Conservation (phyloP, 1,284 basidiomycete genomes). For the Fomitopsis pinicola region DNA sequence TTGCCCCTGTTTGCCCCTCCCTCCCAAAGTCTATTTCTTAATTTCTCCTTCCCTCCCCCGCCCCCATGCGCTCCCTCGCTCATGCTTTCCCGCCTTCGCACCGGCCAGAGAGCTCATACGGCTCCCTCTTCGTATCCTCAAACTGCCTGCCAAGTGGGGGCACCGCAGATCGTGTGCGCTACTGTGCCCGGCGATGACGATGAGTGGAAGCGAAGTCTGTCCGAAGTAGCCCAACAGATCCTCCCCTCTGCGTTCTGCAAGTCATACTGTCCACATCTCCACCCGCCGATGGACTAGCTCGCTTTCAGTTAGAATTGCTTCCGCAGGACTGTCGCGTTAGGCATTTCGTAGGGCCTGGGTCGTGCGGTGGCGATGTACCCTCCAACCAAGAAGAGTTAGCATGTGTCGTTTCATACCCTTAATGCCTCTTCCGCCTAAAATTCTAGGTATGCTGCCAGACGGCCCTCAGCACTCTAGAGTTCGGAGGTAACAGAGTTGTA, state of each 20-base stretch:
- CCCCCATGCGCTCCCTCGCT: background rate
- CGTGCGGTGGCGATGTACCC: background rate
- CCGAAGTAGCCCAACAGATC: background rate
- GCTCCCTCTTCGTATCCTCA: background rate
- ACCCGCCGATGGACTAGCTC: background rate
- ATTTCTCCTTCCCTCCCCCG: background rate
- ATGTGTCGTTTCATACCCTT: background rate
- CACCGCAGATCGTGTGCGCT: background rate
- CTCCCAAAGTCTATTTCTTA: background rate
- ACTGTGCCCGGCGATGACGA: background rate
- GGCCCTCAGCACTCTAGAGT: too few species aligned
- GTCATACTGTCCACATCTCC: background rate
- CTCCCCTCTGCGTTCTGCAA: background rate
- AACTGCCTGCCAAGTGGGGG: background rate
- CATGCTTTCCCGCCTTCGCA: background rate
- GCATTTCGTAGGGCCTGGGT: background rate
- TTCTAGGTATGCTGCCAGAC: too few species aligned
- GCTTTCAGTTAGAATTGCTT: background rate
- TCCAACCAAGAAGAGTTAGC: background rate
- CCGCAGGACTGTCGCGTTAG: background rate
- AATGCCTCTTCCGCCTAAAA: too few species aligned
- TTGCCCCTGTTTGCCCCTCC: conserved; percentile 2
- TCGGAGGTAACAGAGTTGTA: background rate
- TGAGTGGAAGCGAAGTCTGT: background rate
- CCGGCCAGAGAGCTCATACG: background rate